Evolutionary conservation across 805 yeast genomes (phyloP), one percentile per base, ranked within the genome.

Genomic region (Wickerhamiella brachini): DNA sequence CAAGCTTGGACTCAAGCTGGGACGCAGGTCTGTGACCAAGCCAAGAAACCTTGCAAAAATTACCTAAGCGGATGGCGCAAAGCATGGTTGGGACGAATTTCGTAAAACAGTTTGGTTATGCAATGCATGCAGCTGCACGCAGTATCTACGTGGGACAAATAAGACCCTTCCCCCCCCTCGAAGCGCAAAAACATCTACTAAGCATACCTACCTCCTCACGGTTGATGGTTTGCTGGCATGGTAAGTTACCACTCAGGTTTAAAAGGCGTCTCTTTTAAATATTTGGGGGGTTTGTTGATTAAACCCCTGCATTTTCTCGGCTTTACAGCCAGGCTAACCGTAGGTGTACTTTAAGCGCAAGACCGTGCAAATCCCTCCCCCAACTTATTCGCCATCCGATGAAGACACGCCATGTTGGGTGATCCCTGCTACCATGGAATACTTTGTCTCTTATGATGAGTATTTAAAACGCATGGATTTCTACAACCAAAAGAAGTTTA

Each of bases 401-500:
- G 57, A 55, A 9, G 69, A 73, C 45, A 71, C 80, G 5, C 79
- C 79, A 49, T 95, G 88, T 1, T 93, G 88, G 86, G 72, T 71
- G 58, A 88, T 90, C 48, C 79, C 83, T 10, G 81, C 81, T 57
- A 93, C 97, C 1, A 81, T 81, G 49, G 98, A 90, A 70, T 90
- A 94, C 87, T 93, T 88, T 65, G 58, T 70, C 13, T 71, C 72
- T 5, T 90, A 93, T 65, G 85, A 83, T 50, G 87, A 81, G 9
- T 90, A 86, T 60, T 69, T 93, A 47, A 68, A 68, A 21, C 62
- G 68, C 12, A 56, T 68, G 59, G 71, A 69, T 56, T 69, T 67
- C 55, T 69, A 69, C 58, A 58, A 53, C 46, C 68, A 64, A 54
- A 80, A 79, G 57, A 85, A 86, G 64, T 93, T 93, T 68, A 93